Base-by-base conservation (phyloP, 768 basidiomycete genomes). In the Solioccasus polychromus region DNA sequence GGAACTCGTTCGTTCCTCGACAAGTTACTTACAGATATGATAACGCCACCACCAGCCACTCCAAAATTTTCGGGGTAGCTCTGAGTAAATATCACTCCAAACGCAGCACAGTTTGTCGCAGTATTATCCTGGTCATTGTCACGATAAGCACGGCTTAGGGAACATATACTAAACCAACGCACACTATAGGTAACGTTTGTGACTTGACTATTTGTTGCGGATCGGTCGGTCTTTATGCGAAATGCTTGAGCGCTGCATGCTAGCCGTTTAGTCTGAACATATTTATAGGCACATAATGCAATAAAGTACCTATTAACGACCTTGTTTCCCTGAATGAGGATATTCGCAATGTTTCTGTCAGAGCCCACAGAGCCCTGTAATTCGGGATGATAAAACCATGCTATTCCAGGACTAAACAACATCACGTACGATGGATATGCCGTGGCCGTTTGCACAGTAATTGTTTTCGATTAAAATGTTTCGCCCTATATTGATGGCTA, bases 11-110 rank as follows among this genome's bases (percentile, higher is more conserved):
- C 20, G 1, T 22, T 40, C 15, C 25, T n/a, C 30, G n/a, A 25
- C 23, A 23, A 15, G n/a, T 19, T 11, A 58, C 75, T 51, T 51
- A 83, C 80, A n/a, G 75, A 82, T 52, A 84, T 63, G n/a, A 51
- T 61, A 11, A 80, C 77, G 4, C 81, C 82, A 14, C 60, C 77
- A 24, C 81, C 81, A 4, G 83, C 78, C 0, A 68, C 75, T 15
- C 76, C 76, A 14, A 79, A 53, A 10, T 71, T 68, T 19, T 60
- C 50, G 5, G 82, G 80, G 57, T 85, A 84, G 55, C 79, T 83
- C 72, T 81, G 57, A 56, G 82, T 78, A 28, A 86, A 81, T 48
- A 86, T 41, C 0, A 85, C 63, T 25, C 83, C 84, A 45, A 75
- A 85, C 24, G 58, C 17, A 1, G 64, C 67, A 8, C 75, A 67